These are phyloP conservation scores for Casuarina glauca DNA, from an alignment of 306 rosid genomes.

Conservation along the genomic window DNA sequence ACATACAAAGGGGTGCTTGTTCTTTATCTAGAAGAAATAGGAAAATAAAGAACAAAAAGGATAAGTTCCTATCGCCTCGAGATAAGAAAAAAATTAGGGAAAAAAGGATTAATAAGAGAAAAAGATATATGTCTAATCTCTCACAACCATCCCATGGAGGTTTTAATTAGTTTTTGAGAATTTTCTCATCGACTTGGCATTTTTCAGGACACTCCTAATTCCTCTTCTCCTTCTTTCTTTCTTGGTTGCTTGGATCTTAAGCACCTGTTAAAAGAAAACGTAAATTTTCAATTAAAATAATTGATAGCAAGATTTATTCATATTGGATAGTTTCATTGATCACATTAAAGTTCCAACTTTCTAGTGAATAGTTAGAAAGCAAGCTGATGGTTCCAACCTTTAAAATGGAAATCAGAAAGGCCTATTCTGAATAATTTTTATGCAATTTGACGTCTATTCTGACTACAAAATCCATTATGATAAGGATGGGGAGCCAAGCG, in stretches of 20 bases:
- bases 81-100: not conserved
- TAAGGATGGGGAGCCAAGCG: not conserved
- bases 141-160: not conserved
- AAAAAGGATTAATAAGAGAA: not conserved
- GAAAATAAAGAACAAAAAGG: not conserved
- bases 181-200: not conserved
- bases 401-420: too few relatives aligned
- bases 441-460: too few relatives aligned
- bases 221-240: slow-evolving; percentile 35
- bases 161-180: slow-evolving; percentile 24
- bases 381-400: too few relatives aligned
- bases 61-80: too few relatives aligned
- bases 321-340: too few relatives aligned
- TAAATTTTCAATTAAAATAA: too few relatives aligned
- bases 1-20: not conserved
- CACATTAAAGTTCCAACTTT: too few relatives aligned
- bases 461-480: too few relatives aligned
- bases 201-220: slow-evolving; percentile 21
- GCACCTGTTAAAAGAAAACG: slow-evolving; percentile 20
- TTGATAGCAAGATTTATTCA: too few relatives aligned
- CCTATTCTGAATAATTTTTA: too few relatives aligned
- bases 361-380: too few relatives aligned
- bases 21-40: not conserved
- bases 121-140: not conserved
- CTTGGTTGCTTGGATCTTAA: not conserved